These are phyloP conservation scores for Candida parachauliodes DNA, from an alignment of 805 yeast genomes.

Conservation along the genomic window DNA sequence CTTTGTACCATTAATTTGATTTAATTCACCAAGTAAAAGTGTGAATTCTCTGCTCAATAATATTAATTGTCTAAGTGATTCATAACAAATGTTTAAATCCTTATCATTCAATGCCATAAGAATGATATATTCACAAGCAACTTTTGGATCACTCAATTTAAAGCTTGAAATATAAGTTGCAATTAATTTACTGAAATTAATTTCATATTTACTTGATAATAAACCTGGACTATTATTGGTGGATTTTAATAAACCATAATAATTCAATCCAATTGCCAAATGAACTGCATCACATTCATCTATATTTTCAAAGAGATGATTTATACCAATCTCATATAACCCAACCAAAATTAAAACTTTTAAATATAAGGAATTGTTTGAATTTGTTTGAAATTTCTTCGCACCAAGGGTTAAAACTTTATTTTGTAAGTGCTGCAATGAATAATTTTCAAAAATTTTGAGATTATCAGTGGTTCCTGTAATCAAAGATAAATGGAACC, in stretches of 20 bases:
- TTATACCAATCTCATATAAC: conserved; percentile 74
- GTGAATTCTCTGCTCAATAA: conserved; percentile 83
- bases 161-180: conserved; percentile 82
- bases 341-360: conserved; percentile 75
- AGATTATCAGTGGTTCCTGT: conserved; percentile 50
- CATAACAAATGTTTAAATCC: conserved; percentile 62
- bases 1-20: conserved; percentile 64
- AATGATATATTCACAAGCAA: conserved; percentile 85
- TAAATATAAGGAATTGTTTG: conserved; percentile 64
- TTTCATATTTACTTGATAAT: conserved; percentile 28
- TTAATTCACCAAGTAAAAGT: conserved; percentile 77
- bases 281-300: conserved; percentile 88
- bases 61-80: conserved; percentile 78
- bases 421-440: conserved; percentile 69
- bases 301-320: conserved; percentile 51
- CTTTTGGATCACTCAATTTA: conserved; percentile 80
- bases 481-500: conserved; percentile 83
- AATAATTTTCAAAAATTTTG: conserved; percentile 66
- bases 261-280: conserved; percentile 74
- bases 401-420: conserved; percentile 70
- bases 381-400: conserved; percentile 56
- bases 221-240: conserved; percentile 32
- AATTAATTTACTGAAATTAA: conserved; percentile 59
- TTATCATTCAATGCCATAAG: conserved; percentile 55
- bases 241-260: conserved; percentile 61